Conservation (phyloP, 495 filamentous ascomycete genomes). For the Lepidopterella palustris region DNA sequence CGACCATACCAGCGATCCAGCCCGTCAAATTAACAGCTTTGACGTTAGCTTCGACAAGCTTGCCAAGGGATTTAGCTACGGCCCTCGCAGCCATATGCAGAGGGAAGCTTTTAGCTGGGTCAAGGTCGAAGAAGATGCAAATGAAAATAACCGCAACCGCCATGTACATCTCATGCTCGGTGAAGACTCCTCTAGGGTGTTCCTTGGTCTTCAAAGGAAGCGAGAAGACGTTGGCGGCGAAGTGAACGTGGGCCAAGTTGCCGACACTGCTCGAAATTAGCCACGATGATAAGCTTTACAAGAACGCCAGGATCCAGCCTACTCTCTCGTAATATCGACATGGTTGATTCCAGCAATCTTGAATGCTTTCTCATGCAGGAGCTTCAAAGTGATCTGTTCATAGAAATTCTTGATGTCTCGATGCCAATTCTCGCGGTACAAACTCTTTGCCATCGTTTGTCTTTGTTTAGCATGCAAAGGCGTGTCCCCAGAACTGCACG, state of each 20-base stretch:
- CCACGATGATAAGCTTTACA: not conserved
- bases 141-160: constrained; percentile 62
- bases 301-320: constrained; percentile 24
- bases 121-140: constrained; percentile 51
- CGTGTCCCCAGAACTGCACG: constrained; percentile 43
- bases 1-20: constrained; percentile 48
- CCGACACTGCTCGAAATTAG: constrained; percentile 44
- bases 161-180: constrained; percentile 72
- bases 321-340: constrained; percentile 71
- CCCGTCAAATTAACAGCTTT: constrained; percentile 55
- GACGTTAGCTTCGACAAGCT: constrained; percentile 56
- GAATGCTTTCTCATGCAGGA: constrained; percentile 60
- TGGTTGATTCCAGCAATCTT: constrained; percentile 52
- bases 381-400: constrained; percentile 53
- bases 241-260: constrained; percentile 65
- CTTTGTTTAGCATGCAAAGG: constrained; percentile 39
- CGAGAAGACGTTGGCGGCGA: constrained; percentile 64
- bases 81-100: constrained; percentile 57
- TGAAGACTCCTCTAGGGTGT: constrained; percentile 64
- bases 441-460: constrained; percentile 40
- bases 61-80: constrained; percentile 56
- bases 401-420: constrained; percentile 51
- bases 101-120: constrained; percentile 47
- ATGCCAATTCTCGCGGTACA: constrained; percentile 46
- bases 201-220: constrained; percentile 67